phyloP scores from a whole-genome alignment of 257 asterid genomes.

The Asclepias syriaca region DNA sequence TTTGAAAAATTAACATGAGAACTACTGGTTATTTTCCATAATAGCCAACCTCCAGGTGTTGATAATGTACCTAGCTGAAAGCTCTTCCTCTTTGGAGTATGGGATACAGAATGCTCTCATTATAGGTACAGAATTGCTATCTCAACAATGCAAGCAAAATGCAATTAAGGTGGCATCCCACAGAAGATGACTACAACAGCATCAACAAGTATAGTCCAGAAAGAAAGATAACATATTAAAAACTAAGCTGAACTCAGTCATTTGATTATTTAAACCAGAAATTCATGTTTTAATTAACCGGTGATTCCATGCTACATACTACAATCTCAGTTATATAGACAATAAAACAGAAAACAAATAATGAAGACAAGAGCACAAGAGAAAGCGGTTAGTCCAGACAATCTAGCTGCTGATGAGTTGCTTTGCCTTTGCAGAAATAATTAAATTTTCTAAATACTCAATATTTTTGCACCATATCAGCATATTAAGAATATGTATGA shows the following conservation, averaged over 20 bases:
- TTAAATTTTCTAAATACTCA: not conserved
- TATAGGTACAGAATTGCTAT: not conserved
- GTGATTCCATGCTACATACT: not conserved
- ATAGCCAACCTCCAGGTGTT: not conserved
- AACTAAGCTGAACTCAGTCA: not conserved
- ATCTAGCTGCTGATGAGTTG: conserved; percentile 1
- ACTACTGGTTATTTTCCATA: not conserved
- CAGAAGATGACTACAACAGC: not conserved
- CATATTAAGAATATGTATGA: not conserved
- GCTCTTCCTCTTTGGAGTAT: not conserved
- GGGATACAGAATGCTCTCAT: not conserved
- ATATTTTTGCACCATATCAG: not conserved
- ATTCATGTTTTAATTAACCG: not conserved
- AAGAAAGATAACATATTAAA: not conserved
- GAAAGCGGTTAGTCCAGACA: not conserved
- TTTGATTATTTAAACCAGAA: not conserved
- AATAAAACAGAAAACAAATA: not conserved
- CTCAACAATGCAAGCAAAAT: not conserved
- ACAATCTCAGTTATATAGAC: not conserved
- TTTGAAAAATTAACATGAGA: not conserved
- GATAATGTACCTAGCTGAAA: not conserved
- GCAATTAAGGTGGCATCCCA: not conserved
- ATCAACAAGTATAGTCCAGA: not conserved
- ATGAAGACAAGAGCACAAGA: not conserved
- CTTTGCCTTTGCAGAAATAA: not conserved